Conservation (phyloP, 2,329 filamentous ascomycete genomes). For the Cercospora citrullina region DNA sequence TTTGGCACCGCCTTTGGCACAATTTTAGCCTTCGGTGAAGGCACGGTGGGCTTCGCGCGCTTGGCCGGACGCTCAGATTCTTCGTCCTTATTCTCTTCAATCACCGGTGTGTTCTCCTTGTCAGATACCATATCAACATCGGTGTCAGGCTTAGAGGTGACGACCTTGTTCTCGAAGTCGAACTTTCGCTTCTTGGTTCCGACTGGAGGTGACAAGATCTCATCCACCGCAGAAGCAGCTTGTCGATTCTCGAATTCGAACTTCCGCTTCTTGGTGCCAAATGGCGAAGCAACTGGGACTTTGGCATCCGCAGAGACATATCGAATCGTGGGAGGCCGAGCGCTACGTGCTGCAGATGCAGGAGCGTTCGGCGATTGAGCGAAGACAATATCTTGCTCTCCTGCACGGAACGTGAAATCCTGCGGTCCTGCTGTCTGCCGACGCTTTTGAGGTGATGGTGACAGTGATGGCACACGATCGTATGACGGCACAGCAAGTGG, state of each 20-base stretch:
- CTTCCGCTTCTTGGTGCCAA: slow-evolving; percentile 48
- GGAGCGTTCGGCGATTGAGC: slow-evolving; percentile 40
- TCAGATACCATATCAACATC: slow-evolving; percentile 35
- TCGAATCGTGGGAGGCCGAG: slow-evolving; percentile 44
- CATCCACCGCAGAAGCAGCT: slow-evolving; percentile 41
- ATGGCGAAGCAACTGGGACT: slow-evolving; percentile 20
- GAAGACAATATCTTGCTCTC: slow-evolving; percentile 46
- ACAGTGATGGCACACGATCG: slow-evolving; percentile 29
- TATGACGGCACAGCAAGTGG: slow-evolving; percentile 19
- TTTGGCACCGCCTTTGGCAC: slow-evolving; percentile 12
- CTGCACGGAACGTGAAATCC: slow-evolving; percentile 53
- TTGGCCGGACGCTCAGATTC: slow-evolving; percentile 33
- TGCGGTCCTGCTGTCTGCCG: slow-evolving; percentile 41
- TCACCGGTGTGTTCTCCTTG: slow-evolving; percentile 44
- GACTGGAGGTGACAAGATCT: slow-evolving; percentile 33
- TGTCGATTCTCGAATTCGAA: slow-evolving; percentile 38
- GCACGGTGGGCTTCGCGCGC: slow-evolving; percentile 28
- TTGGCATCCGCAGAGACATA: slow-evolving; percentile 44
- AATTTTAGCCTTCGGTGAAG: slow-evolving; percentile 4
- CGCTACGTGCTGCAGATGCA: slow-evolving; percentile 30
- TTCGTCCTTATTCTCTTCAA: slow-evolving; percentile 35
- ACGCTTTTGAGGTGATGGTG: slow-evolving; percentile 38
- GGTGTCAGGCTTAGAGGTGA: slow-evolving; percentile 1
- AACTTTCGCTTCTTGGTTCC: slow-evolving; percentile 23
- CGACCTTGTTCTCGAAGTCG: slow-evolving; percentile 22